Evolutionary conservation across 306 rosid genomes (phyloP).

Genomic region (Casuarina glauca): DNA sequence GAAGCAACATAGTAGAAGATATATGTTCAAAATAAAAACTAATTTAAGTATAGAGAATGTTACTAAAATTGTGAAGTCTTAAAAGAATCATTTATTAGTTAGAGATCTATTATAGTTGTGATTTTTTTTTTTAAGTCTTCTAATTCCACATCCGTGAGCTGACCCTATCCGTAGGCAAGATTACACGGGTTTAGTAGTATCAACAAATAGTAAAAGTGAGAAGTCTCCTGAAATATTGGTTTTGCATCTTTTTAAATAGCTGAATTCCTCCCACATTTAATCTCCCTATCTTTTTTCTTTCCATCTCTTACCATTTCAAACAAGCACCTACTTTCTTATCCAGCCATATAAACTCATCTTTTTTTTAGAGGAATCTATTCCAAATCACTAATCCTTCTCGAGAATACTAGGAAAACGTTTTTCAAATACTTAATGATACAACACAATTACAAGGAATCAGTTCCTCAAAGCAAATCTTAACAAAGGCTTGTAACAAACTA

Average conservation of each 20-base stretch:
- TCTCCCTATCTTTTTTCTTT: neutral
- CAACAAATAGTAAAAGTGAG: neutral
- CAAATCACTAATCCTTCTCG: no score
- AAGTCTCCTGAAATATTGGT: neutral
- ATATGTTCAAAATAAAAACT: no score
- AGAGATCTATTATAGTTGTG: no score
- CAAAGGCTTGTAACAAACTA: no score
- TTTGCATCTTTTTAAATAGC: neutral
- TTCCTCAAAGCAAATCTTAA: no score
- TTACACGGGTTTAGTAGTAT: neutral
- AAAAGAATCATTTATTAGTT: no score
- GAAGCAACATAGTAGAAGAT: no score
- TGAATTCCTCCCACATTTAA: neutral
- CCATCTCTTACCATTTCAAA: neutral
- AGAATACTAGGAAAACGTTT: no score
- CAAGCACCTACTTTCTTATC: neutral
- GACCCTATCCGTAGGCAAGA: neutral
- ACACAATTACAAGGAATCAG: no score
- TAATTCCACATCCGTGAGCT: neutral
- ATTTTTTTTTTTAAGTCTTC: neutral
- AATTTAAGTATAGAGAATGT: no score
- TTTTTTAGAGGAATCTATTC: neutral
- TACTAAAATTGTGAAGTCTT: no score
- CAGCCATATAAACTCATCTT: neutral
- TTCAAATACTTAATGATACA: no score